A percentile compares a stretch with the other conserved stretches of the same genome.
Conservation (phyloP, 257 asterid genomes). For the Anisodus acutangulus region DNA sequence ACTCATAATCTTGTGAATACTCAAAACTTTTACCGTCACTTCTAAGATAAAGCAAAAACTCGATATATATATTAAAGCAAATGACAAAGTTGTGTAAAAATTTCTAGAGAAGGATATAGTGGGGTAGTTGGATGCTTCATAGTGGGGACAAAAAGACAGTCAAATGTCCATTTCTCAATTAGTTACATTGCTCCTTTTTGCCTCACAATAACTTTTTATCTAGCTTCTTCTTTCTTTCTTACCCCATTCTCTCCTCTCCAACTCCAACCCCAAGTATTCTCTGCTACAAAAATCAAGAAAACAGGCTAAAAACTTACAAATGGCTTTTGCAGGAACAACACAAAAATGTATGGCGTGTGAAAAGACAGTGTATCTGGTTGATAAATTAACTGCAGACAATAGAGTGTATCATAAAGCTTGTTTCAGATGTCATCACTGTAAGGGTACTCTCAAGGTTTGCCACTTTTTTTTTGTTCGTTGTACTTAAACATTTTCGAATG, state of each 20-base stretch:
- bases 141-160: slow-evolving; percentile 51
- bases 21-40: not conserved
- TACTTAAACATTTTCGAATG: too few relatives aligned
- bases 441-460: slow-evolving; percentile 85
- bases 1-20: not conserved
- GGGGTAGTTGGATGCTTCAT: slow-evolving; percentile 46
- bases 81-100: not conserved
- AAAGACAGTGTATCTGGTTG: slow-evolving; percentile 90
- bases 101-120: not conserved
- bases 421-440: slow-evolving; percentile 95
- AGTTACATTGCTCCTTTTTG: slow-evolving; percentile 31
- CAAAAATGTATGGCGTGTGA: slow-evolving; percentile 97
- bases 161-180: slow-evolving; percentile 38
- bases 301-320: slow-evolving; percentile 33
- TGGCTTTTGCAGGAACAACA: slow-evolving; percentile 99
- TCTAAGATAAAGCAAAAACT: too few relatives aligned
- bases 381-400: slow-evolving; percentile 83
- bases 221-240: not conserved
- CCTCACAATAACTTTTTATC: not conserved
- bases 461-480: not conserved
- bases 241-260: not conserved
- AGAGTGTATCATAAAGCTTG: slow-evolving; percentile 91
- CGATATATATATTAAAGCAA: too few relatives aligned
- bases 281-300: not conserved
- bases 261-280: not conserved